Base-by-base conservation (phyloP, 2,329 filamentous ascomycete species). In the Talaromyces atroroseus region DNA sequence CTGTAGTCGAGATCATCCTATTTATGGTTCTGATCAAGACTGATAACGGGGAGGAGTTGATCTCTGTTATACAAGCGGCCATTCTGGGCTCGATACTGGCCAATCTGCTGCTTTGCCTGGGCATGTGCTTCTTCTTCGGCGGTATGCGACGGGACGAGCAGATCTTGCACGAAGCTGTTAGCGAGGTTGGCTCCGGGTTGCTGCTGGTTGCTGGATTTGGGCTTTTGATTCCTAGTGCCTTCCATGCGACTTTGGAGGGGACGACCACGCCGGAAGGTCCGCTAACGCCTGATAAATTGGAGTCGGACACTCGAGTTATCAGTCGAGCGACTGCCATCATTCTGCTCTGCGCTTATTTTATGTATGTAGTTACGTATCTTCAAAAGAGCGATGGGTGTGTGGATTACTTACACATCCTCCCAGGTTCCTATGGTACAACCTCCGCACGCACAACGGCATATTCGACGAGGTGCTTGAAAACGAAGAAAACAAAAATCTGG, bases 71-170 rank as follows among this genome's bases (percentile, higher is more conserved):
- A 26, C 59, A 60, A 21, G 59, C 59, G 20, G 90, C 90, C 24
- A 92, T 95, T 55, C 75, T 95, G 0, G 90, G 90, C 36, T 92
- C 89, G 0, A 88, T 95, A 46, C 71, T 95, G 34, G 89, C 90
- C 12, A 95, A 90, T 32, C 81, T 94, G 74, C 74, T 95, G 46
- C 78, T 95, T 1, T 95, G 90, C 63, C 73, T 95, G 24, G 90
- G 90, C 0, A 66, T 86, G 52, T 94, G 89, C 69, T 95, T 95
- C 76, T 83, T 92, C 59, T 81, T 85, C 21, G 89, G 89, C 42
- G 90, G 90, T 8, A 62, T 92, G 36, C 77, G 78, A 54, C 82
- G 85, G 32, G 78, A 88, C 5, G 82, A 88, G 62, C 72, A 90
- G 62, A 78, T 76, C 16, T 94, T 95, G 67, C 86, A 88, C 65